Evolutionary conservation across 2,329 filamentous ascomycete genomes (phyloP).

Genomic region (Davidsoniella eucalypti): DNA sequence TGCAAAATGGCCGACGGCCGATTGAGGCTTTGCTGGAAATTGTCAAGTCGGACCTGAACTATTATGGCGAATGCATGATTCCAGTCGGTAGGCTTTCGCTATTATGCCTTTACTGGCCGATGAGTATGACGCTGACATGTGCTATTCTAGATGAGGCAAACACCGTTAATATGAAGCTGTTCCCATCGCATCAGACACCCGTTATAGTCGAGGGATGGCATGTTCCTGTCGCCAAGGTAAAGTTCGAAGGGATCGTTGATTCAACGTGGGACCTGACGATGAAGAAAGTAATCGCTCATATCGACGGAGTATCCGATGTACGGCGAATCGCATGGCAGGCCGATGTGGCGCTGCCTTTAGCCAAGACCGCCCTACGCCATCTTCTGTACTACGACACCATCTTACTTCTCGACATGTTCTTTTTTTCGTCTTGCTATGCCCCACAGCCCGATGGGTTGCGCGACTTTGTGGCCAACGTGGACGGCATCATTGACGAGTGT

Average conservation of each 20-base stretch:
- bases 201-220: slow-evolving; percentile 73
- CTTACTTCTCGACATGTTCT: slow-evolving; percentile 83
- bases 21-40: slow-evolving; percentile 77
- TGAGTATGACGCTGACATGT: no score
- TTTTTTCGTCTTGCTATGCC: slow-evolving; percentile 83
- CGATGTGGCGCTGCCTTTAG: slow-evolving; percentile 73
- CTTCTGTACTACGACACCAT: slow-evolving; percentile 87
- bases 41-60: slow-evolving; percentile 75
- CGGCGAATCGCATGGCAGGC: slow-evolving; percentile 71
- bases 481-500: slow-evolving; percentile 71
- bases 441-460: slow-evolving; percentile 54
- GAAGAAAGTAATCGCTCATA: slow-evolving; percentile 62
- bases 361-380: slow-evolving; percentile 73
- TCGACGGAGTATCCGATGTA: slow-evolving; percentile 84
- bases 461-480: slow-evolving; percentile 59
- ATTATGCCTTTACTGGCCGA: no score
- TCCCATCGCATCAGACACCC: slow-evolving; percentile 64
- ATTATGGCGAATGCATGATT: slow-evolving; percentile 97
- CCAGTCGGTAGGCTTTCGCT: slow-evolving; percentile 53
- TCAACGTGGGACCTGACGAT: slow-evolving; percentile 62
- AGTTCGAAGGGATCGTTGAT: slow-evolving; percentile 45
- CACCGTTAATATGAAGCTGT: slow-evolving; percentile 91
- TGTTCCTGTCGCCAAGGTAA: slow-evolving; percentile 64
- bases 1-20: slow-evolving; percentile 31
- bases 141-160: slow-evolving; percentile 59